Conservation (phyloP, 2,329 filamentous ascomycete species). For the Mycogone perniciosa region DNA sequence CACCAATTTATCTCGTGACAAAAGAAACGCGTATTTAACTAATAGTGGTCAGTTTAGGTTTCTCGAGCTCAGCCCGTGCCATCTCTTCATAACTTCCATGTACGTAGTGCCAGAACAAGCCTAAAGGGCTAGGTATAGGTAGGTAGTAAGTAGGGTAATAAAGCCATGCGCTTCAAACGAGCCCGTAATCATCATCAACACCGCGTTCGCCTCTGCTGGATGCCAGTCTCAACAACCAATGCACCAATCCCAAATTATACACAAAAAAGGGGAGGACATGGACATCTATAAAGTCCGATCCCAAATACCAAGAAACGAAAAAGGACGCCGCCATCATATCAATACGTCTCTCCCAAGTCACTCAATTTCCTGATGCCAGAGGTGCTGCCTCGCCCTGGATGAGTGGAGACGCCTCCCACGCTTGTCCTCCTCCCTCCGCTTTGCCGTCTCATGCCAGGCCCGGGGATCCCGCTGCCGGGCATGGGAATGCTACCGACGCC, state of each 20-base stretch:
- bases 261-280: not conserved
- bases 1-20: conserved; percentile 13
- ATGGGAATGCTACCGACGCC: conserved; percentile 34
- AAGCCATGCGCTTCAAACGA: conserved; percentile 19
- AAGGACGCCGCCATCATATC: conserved; percentile 13
- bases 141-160: conserved; percentile 11
- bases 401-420: conserved; percentile 27
- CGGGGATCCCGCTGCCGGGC: conserved; percentile 41
- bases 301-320: conserved; percentile 7
- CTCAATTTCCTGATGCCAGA: conserved; percentile 35
- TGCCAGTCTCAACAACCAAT: conserved; percentile 12
- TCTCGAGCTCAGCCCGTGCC: conserved; percentile 13
- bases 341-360: conserved; percentile 52
- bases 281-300: conserved; percentile 2
- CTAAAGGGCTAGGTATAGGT: conserved; percentile 15
- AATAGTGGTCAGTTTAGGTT: conserved; percentile 9
- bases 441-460: conserved; percentile 38
- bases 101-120: conserved; percentile 14
- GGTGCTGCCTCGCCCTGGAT: conserved; percentile 24
- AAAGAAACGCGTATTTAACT: conserved; percentile 19
- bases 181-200: conserved; percentile 27
- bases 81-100: conserved; percentile 15
- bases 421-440: conserved; percentile 40
- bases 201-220: conserved; percentile 24
- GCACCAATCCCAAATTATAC: conserved; percentile 11